These are phyloP conservation scores for Papiliotrema nemorosa DNA, from an alignment of 1,284 basidiomycete genomes.

Conservation along the genomic window DNA sequence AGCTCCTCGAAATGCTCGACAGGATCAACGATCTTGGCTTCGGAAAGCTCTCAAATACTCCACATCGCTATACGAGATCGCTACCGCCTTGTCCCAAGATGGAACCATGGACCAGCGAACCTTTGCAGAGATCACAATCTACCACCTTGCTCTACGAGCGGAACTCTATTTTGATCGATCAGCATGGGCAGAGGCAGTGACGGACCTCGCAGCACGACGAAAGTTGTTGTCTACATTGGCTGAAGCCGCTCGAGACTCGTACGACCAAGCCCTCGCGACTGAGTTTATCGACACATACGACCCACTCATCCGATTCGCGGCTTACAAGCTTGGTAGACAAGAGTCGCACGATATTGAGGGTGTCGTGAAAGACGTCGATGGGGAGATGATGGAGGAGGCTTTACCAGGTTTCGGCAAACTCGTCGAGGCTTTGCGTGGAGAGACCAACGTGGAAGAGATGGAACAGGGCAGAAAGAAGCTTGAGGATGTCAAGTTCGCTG, in stretches of 20 bases:
- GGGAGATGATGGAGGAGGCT: slow-evolving; percentile 58
- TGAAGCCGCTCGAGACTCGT: slow-evolving; percentile 56
- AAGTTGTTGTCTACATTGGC: slow-evolving; percentile 69
- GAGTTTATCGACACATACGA: slow-evolving; percentile 82
- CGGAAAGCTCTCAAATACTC: slow-evolving; percentile 82
- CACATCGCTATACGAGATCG: slow-evolving; percentile 64
- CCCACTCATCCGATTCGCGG: slow-evolving; percentile 87
- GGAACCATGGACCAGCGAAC: slow-evolving; percentile 26
- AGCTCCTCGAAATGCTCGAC: slow-evolving; percentile 16
- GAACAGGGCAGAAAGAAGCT: slow-evolving; percentile 58
- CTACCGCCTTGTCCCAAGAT: slow-evolving; percentile 60
- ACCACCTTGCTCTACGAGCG: slow-evolving; percentile 47
- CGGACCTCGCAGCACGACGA: slow-evolving; percentile 70
- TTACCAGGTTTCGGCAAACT: slow-evolving; percentile 33
- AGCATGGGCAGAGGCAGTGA: slow-evolving; percentile 73
- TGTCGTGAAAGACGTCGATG: slow-evolving; percentile 66
- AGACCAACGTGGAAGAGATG: slow-evolving; percentile 51
- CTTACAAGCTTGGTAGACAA: slow-evolving; percentile 67
- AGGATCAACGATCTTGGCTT: slow-evolving; percentile 58
- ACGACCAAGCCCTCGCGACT: slow-evolving; percentile 82
- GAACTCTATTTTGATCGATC: slow-evolving; percentile 54
- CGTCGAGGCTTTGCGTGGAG: slow-evolving; percentile 29
- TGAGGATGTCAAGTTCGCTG: slow-evolving; percentile 71
- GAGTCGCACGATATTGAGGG: slow-evolving; percentile 78
- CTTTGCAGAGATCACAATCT: slow-evolving; percentile 48